Evolutionary conservation across 768 basidiomycete species (phyloP), one percentile per base, ranked within the genome.

Genomic region (Naganishia randhawae): DNA sequence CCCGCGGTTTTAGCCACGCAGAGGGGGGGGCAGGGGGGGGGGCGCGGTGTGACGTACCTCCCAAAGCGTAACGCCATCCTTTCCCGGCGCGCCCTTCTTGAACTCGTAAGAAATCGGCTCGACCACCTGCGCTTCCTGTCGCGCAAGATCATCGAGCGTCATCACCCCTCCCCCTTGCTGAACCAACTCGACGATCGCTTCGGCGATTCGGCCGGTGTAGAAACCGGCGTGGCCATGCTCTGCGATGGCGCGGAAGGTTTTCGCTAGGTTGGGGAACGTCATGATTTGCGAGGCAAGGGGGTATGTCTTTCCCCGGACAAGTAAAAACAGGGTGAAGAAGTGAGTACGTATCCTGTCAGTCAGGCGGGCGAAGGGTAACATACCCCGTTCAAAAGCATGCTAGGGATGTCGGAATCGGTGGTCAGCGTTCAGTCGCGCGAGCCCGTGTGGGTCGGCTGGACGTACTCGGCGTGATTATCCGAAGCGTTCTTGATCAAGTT

Each of bases 71-170:
- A 97, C 89, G 67, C 92, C 89, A 9, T 84, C 83, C 22, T 84
- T 88, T 13, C 76, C 77, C 17, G 78, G 77, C 73, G 91, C 67
- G 2, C 76, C 76, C 41, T 75, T 73, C 61, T 75, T 75, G 74
- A 79, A 98, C 1, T 89, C 92, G 77, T 95, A 95, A 67, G 86
- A 87, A 81, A 97, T 93, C 1, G 96, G 95, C 69, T 92, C 86
- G 19, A 97, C 90, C 42, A 91, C 85, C 4, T 86, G 82, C 0
- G 90, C 87, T 57, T 84, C 81, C 75, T 96, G 93, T 52, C 84
- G 83, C n/a, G 89, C 89, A 45, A 99, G 85, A 78, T 99, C 96
- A n/a, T 89, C 87, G 14, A 97, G 84, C 57, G 88, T 89, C 93
- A 99, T 94, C 9, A 93, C 85, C 22, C 96, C 96, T 19, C 95